Percentiles rank a stretch among this genome's conserved stretches.
These are phyloP conservation scores for Cenchrus purpureus DNA, from an alignment of 176 grass and related monocot species.

Conservation along the genomic window DNA sequence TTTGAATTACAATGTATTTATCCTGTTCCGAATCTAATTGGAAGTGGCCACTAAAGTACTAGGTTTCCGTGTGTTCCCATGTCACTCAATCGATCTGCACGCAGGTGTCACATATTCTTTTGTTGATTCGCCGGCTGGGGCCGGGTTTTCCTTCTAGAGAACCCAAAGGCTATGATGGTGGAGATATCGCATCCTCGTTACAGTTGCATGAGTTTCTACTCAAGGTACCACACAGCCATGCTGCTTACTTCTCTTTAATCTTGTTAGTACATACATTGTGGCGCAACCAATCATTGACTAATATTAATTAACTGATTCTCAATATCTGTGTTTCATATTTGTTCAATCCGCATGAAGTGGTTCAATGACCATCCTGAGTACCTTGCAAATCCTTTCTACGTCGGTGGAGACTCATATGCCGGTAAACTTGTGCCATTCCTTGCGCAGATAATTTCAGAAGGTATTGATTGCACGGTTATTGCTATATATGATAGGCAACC, in stretches of 20 bases:
- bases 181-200: conserved; percentile 29
- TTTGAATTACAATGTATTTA: too few species aligned
- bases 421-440: conserved; percentile 55
- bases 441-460: conserved; percentile 54
- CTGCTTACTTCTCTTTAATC: not conserved
- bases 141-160: conserved; percentile 66
- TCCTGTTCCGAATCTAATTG: too few species aligned
- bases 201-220: conserved; percentile 54
- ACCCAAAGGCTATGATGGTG: conserved; percentile 61
- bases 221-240: conserved; percentile 33
- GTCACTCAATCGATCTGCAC: not conserved
- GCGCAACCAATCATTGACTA: not conserved
- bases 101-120: conserved; percentile 64
- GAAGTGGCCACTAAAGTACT: too few species aligned
- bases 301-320: not conserved
- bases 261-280: not conserved
- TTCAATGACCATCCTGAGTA: conserved; percentile 51
- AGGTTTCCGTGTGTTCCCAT: too few species aligned
- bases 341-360: conserved; percentile 40
- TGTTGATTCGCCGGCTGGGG: conserved; percentile 70
- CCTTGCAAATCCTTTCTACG: conserved; percentile 55
- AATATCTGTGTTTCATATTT: not conserved
- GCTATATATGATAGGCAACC: too few species aligned
- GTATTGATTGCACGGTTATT: conserved; percentile 1
- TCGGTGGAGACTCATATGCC: conserved; percentile 59